Base-by-base conservation (phyloP, 495 filamentous ascomycete species). In the Penicillium daleae region DNA sequence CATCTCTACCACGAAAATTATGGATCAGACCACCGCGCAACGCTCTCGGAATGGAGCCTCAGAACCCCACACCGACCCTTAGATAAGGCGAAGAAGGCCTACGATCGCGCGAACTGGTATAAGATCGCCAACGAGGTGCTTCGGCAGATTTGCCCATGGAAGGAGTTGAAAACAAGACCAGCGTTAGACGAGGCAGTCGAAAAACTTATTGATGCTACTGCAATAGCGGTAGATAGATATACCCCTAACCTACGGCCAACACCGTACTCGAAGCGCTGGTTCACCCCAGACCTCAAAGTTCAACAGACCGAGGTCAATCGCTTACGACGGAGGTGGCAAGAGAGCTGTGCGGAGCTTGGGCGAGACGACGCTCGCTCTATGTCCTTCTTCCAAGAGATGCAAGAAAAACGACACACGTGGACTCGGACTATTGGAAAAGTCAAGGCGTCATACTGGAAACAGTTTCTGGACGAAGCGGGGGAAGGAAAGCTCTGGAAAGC, bases 251-350 rank as follows among this genome's bases (percentile, higher is more conserved):
- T n/a, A 22, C 58, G 58, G 31, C 71, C 61, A 59, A 62, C 61
- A 29, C 66, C 61, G n/a, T 73, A 73, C 61, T 66, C 68, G 1
- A 68, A 73, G 57, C 50, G 63, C 6, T 73, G 59, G 70, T 73
- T 73, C 37, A 66, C 63, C 8, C 65, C 61, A 22, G 59, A 61
- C 5, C 63, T 70, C 4, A 72, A 70, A 39, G 33, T 44, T 7
- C 60, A 70, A 32, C 58, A 69, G 31, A 24, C 24, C 1, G 48
- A 60, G n/a, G 70, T 66, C n/a, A 72, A 70, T n/a, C 24, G 57
- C 17, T 26, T 61, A 42, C 61, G 66, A 4, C 29, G 67, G 13
- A 69, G 10, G 57, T 72, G 62, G 67, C 58, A 70, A 26, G 57
- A 53, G 17, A 62, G 58, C 62, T 72, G 54, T 40, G 60, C 60